A percentile compares a stretch with the other conserved stretches of the same genome.
phyloP scores from a whole-genome alignment of 1,284 basidiomycete species.

The Cerrena zonata region DNA sequence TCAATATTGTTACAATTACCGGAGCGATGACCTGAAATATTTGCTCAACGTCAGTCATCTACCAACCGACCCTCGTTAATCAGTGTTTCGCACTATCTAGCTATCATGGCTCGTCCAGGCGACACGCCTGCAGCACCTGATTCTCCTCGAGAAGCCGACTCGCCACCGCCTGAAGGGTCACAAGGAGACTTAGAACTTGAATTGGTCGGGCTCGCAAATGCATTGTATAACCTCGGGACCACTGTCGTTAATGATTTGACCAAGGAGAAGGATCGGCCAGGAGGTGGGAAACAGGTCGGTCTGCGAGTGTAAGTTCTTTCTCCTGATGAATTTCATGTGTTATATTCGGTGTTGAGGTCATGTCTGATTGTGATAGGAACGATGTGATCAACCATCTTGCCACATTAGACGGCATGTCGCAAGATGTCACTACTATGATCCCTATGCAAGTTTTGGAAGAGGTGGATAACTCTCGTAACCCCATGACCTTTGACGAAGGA shows the following conservation, averaged over 20 bases:
- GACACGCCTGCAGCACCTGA: conserved; percentile 1
- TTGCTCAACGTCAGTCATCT: no score
- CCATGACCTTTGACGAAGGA: conserved; percentile 74
- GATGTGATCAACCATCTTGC: conserved; percentile 62
- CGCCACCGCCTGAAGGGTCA: conserved; percentile 56
- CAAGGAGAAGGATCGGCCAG: conserved; percentile 65
- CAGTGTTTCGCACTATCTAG: no score
- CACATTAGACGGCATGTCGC: conserved; percentile 60
- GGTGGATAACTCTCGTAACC: conserved; percentile 73
- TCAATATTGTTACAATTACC: no score
- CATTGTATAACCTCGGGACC: conserved; percentile 70
- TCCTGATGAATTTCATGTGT: conserved; percentile 1
- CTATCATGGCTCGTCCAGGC: background rate
- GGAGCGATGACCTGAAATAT: no score
- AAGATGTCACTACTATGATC: conserved; percentile 54
- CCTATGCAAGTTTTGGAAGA: conserved; percentile 68
- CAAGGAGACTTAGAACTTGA: conserved; percentile 75
- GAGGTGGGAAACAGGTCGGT: conserved; percentile 64
- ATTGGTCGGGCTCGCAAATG: conserved; percentile 64
- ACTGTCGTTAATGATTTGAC: conserved; percentile 74
- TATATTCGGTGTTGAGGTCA: no score
- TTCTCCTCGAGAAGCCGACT: conserved; percentile 65
- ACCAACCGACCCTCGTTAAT: no score
- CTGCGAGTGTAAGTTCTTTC: conserved; percentile 50
- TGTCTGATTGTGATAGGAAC: no score